Evolutionary conservation across 345 rosid species (phyloP), one percentile per base, ranked within the genome.

Genomic region (Citrus maxima): DNA sequence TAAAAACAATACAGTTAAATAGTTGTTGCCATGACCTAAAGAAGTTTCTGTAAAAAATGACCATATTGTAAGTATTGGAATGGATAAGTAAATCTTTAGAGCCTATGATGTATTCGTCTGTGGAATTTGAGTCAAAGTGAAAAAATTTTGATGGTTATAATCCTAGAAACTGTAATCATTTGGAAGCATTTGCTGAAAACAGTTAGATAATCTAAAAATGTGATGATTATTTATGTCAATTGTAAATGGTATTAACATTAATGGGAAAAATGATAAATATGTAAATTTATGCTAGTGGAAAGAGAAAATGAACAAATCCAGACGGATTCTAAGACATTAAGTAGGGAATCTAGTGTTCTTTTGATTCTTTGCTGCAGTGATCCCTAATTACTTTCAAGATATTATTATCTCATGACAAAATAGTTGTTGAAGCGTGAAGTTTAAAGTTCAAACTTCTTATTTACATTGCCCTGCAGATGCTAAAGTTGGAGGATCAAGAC

Each of bases 401-500:
- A 22, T 46, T 42, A 42, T 27, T 42, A 30, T 74, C 13, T 35
- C 10, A 34, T 58, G 1, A 59, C n/a, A 27, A 56, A 56, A 72
- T 27, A 56, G 1, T 37, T 38, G 12, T 58, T 54, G 54, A 71
- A 38, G 24, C 9, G 9, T 27, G 32, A 78, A 63, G 42, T 71
- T 66, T 65, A 7, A 62, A n/a, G 72, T 78, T 75, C 24, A 58
- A 78, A 6, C 64, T 70, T 32, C 46, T 69, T 28, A 51, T 16
- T 34, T 66, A 7, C 67, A 13, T 75, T 77, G 66, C 81, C 74
- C 66, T 82, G 60, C 86, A 92, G 97, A 78, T 84, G 5, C 76
- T 92, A 65, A 85, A 87, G 85, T 84, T 92, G 66, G 74, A 88
- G 78, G 92, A 89, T 60, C 97, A 92, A 30, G 87, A 94, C n/a